Evolutionary conservation across 2,329 filamentous ascomycete species (phyloP).

Genomic region (Ceratocystis cacaofunesta): DNA sequence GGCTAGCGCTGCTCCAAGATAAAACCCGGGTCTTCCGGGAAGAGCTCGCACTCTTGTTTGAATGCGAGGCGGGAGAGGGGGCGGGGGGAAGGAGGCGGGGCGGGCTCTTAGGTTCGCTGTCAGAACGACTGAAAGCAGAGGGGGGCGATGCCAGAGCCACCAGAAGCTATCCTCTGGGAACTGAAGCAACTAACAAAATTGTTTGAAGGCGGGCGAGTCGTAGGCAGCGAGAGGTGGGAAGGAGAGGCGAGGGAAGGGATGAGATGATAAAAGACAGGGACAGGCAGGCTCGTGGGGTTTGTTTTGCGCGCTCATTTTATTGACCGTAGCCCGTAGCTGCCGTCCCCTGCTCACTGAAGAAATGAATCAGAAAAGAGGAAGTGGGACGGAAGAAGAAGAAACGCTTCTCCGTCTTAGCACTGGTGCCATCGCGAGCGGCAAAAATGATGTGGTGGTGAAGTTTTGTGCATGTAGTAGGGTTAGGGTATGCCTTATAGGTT

Average conservation of each 20-base stretch:
- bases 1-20: not conserved
- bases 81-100: not conserved
- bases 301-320: not conserved
- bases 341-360: not conserved
- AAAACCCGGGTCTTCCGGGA: not conserved
- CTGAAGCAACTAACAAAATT: not conserved
- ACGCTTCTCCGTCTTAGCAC: not conserved
- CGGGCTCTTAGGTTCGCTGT: not conserved
- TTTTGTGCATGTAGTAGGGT: not conserved
- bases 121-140: not conserved
- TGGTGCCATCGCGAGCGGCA: no score
- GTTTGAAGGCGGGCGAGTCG: not conserved
- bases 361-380: not conserved
- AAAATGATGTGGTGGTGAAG: not conserved
- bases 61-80: not conserved
- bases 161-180: not conserved
- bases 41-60: not conserved
- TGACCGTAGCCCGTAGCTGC: not conserved
- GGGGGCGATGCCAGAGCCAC: not conserved
- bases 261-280: not conserved
- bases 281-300: not conserved
- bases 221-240: not conserved
- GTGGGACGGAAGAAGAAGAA: not conserved
- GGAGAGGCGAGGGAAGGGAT: not conserved
- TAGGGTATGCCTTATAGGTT: not conserved